Evolutionary conservation across 2,329 filamentous ascomycete species (phyloP), one percentile per base, ranked within the genome.

Genomic region (Phyllosticta citriasiana): DNA sequence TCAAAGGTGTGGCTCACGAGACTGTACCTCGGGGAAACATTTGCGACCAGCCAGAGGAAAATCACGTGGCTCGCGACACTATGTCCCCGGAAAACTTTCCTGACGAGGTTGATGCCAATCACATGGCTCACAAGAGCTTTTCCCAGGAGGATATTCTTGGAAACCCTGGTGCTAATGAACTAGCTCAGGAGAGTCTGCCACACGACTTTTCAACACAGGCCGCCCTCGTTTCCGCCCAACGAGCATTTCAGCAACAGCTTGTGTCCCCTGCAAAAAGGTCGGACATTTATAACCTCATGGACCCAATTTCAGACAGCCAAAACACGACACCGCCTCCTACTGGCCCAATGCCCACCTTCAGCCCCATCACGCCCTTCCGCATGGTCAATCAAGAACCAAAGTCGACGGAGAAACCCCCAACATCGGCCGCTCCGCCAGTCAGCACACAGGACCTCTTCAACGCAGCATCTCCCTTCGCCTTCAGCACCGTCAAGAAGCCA

Each of bases 401-500:
- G 59, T 19, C 63, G 6, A 67, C 16, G 67, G 65, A 14, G 66
- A 68, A 55, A 51, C 22, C 55, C 19, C n/a, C 56, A 27, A 57
- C 67, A 67, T 53, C 65, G 64, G 8, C 35, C 68, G 57, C 69
- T 22, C 14, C 27, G 59, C 64, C 66, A 9, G 66, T 76, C 33
- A 77, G 74, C 61, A 80, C 78, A 2, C 78, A 80, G 60, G 75
- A 76, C 16, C 66, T 80, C 8, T 72, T 79, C 55, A 70, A 72
- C 26, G 74, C 71, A 64, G 73, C 71, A 57, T 70, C 75, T 54
- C 66, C 77, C 52, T 76, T 77, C 67, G 63, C 68, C 14, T 72
- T 73, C 65, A 75, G 73, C 58, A 76, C 74, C 10, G 67, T 73
- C 35, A 79, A 78, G 67, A 78, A 77, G 66, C 67, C 65, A 6